A percentile compares a stretch with the other conserved stretches of the same genome.
Conservation (phyloP, 495 filamentous ascomycete genomes). For the Rusavskia elegans region DNA sequence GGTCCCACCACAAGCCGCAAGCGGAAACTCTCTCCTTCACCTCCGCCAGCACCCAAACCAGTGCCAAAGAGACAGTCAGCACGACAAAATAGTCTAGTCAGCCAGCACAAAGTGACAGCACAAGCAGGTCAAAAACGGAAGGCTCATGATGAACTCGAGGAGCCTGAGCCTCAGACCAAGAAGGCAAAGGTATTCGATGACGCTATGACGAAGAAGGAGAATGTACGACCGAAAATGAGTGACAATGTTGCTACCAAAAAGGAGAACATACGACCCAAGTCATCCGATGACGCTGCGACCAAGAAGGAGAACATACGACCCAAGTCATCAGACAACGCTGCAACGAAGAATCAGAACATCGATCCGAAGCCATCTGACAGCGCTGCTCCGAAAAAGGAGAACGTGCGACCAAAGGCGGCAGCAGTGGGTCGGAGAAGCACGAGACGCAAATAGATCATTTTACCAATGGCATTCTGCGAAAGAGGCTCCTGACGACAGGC, state of each 20-base stretch:
- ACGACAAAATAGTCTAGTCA: too few relatives aligned
- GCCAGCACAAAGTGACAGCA: too few relatives aligned
- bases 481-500: not conserved
- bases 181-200: not conserved
- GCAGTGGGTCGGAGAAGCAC: not conserved
- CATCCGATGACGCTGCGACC: not conserved
- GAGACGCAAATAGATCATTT: not conserved
- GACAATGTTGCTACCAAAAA: not conserved
- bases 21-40: not conserved
- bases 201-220: not conserved
- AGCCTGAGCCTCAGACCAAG: not conserved
- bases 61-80: not conserved
- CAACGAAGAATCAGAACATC: not conserved
- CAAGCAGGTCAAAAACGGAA: too few relatives aligned
- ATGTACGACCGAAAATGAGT: not conserved
- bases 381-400: not conserved
- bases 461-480: too few relatives aligned
- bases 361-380: not conserved
- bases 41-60: not conserved
- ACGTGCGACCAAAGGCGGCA: not conserved
- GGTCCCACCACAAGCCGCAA: not conserved
- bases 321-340: not conserved
- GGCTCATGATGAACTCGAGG: not conserved
- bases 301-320: not conserved
- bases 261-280: not conserved